phyloP scores from a whole-genome alignment of 23 red algal species.

The Pyropia yezoensis region DNA sequence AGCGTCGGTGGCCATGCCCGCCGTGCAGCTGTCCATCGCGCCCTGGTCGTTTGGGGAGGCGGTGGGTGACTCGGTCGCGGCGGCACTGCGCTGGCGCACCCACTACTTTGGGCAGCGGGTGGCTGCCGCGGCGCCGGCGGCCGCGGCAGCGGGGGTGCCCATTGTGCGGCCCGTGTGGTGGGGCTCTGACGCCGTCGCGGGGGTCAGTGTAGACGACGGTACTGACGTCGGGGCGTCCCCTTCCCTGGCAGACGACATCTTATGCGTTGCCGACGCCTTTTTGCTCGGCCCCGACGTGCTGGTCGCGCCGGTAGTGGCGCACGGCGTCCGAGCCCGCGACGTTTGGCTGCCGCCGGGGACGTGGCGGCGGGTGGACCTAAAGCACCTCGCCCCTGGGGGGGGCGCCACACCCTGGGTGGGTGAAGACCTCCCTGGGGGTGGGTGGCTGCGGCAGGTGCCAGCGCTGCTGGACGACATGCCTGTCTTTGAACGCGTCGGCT shows the following conservation, averaged over 20 bases:
- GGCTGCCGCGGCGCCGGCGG: conserved; percentile 4
- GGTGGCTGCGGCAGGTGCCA: too few relatives aligned
- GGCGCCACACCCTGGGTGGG: too few relatives aligned
- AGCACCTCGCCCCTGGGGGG: too few relatives aligned
- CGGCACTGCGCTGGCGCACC: conserved; percentile 51
- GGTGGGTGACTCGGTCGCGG: conserved; percentile 20
- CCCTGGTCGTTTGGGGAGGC: conserved; percentile 59
- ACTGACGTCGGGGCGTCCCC: neutral
- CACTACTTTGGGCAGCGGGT: conserved; percentile 41
- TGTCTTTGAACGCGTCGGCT: too few relatives aligned
- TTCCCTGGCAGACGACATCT: conserved; percentile 7
- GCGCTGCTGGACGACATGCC: too few relatives aligned
- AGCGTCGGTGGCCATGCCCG: conserved; percentile 80
- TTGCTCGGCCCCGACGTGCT: conserved; percentile 66
- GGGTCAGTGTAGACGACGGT: too few relatives aligned
- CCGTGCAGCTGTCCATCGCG: conserved; percentile 71
- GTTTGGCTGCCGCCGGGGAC: conserved; percentile 61
- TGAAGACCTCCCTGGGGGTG: too few relatives aligned
- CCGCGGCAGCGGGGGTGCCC: conserved; percentile 33
- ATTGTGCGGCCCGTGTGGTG: conserved; percentile 87
- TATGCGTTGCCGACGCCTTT: conserved; percentile 68
- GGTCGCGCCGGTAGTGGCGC: conserved; percentile 65
- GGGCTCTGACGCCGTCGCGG: neutral
- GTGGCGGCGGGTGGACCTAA: conserved; percentile 40
- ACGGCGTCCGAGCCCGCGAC: conserved; percentile 24